Base-by-base conservation (phyloP, 495 filamentous ascomycete species). In the Podospora appendiculata region DNA sequence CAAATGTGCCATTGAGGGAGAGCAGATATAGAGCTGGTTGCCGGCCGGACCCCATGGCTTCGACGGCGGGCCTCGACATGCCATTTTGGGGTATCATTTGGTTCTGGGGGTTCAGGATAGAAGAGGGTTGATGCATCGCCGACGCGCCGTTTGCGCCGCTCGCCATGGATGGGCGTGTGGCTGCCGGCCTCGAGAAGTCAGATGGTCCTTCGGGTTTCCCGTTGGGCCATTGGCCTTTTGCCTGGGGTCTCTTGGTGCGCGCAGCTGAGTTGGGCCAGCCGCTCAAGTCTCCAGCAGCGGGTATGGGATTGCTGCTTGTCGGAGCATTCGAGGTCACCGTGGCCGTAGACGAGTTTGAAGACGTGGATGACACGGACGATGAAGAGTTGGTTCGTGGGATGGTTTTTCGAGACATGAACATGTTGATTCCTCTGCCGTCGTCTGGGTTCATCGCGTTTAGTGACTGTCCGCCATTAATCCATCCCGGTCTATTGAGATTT, bases 1-100 rank as follows among this genome's bases (percentile, higher is more conserved):
- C 93, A 63, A 98, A 98, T 4, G 92, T 97, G 39, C 87, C 87
- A 53, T 96, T 98, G 55, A 96, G 75, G 4, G 93, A 93, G 8
- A 88, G 70, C 8, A 98, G 75, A 47, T 85, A 85, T 32, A 97
- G 77, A 14, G 95, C 83, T 2, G 87, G 89, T 36, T 84, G 81
- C 14, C 77, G 75, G 4, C 85, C 85, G 6, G 75, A 60, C 50
- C 77, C 78, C 34, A 72, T 60, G 52, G 72, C 68, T n/a, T 79
- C 75, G 44, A 69, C 66, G 47, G 75, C 71, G 16, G 81, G 74
- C 52, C 85, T 74, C 16, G 74, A 68, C 56, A 66, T 57, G 25
- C 60, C 61, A 54, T 66, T 67, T 45, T 73, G 73, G 8, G 59
- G 44, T 18, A 63, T 60, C 34, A 72, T 64, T 33, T 67, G 64